Conservation (phyloP, 129 eudicot species). For the Kitagawia praeruptora region DNA sequence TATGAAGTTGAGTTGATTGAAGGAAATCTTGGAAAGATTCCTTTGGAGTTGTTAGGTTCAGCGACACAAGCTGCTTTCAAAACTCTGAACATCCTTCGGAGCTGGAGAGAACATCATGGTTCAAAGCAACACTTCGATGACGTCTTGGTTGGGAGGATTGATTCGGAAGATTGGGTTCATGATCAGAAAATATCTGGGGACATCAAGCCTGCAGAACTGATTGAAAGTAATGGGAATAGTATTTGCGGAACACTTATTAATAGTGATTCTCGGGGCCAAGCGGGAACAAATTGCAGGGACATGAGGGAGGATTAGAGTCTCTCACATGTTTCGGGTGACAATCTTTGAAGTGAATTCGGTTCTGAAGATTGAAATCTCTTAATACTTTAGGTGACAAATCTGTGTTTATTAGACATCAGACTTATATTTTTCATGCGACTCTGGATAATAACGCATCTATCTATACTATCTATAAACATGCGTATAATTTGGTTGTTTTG, state of each 20-base stretch:
- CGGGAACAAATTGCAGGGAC: constrained; percentile 43
- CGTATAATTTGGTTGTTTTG: too few relatives aligned
- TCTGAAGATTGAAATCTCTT: constrained; percentile 39
- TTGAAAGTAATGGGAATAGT: constrained; percentile 79
- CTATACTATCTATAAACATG: too few relatives aligned
- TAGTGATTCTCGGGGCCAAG: constrained; percentile 74
- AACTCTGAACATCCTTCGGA: constrained; percentile 48
- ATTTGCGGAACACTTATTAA: constrained; percentile 70
- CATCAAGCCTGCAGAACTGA: constrained; percentile 52
- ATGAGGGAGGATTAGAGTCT: constrained; percentile 46
- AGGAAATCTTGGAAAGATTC: constrained; percentile 43
- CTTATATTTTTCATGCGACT: too few relatives aligned
- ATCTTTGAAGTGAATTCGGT: constrained; percentile 44
- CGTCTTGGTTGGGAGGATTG: constrained; percentile 54
- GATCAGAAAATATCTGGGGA: constrained; percentile 39
- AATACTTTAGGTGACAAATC: constrained; percentile 21
- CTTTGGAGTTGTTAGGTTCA: constrained; percentile 39
- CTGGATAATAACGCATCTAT: not conserved
- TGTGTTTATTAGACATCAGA: too few relatives aligned
- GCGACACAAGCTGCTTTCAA: constrained; percentile 59
- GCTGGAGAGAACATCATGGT: constrained; percentile 46
- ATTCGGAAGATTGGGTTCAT: constrained; percentile 61
- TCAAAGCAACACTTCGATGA: constrained; percentile 38
- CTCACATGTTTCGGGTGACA: constrained; percentile 40
- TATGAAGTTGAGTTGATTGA: constrained; percentile 59